Conservation (phyloP, 148 eudicot species). For the Silene latifolia region DNA sequence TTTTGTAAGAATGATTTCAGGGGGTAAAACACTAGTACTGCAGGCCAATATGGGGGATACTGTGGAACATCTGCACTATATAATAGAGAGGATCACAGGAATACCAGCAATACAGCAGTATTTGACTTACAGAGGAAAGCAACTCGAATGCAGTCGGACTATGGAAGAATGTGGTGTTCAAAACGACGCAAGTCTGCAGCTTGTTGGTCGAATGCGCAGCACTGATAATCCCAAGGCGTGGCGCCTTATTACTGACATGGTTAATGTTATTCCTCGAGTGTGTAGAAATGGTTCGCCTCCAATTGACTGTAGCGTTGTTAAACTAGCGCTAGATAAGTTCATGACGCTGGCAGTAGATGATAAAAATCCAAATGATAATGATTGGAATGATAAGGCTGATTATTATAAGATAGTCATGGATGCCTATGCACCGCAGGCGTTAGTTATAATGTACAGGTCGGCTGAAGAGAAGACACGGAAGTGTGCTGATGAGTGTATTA, state of each 20-base stretch:
- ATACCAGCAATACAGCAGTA: conserved; percentile 51
- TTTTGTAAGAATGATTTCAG: conserved; percentile 52
- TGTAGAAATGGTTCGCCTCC: conserved; percentile 29
- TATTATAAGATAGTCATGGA: conserved; percentile 47
- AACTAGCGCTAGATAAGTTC: conserved; percentile 18
- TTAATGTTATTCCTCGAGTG: conserved; percentile 33
- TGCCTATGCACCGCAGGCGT: conserved; percentile 43
- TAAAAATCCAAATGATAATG: background rate
- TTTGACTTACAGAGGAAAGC: conserved; percentile 54
- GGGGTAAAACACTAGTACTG: conserved; percentile 41
- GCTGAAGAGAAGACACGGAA: conserved; percentile 24
- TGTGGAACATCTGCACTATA: conserved; percentile 38
- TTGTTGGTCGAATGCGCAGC: conserved; percentile 69
- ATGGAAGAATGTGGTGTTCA: conserved; percentile 44
- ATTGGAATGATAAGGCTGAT: conserved; percentile 5
- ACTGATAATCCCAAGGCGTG: conserved; percentile 57
- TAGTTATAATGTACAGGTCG: conserved; percentile 63
- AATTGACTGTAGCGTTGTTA: conserved; percentile 1
- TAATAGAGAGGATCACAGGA: conserved; percentile 38
- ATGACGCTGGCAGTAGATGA: background rate
- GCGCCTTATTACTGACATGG: conserved; percentile 41
- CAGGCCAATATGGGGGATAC: conserved; percentile 45
- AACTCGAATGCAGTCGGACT: conserved; percentile 61
- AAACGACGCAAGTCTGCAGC: conserved; percentile 48
- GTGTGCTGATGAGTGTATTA: conserved; percentile 47